Evolutionary conservation across 2,329 filamentous ascomycete genomes (phyloP).

Genomic region (Fusarium oxysporum): DNA sequence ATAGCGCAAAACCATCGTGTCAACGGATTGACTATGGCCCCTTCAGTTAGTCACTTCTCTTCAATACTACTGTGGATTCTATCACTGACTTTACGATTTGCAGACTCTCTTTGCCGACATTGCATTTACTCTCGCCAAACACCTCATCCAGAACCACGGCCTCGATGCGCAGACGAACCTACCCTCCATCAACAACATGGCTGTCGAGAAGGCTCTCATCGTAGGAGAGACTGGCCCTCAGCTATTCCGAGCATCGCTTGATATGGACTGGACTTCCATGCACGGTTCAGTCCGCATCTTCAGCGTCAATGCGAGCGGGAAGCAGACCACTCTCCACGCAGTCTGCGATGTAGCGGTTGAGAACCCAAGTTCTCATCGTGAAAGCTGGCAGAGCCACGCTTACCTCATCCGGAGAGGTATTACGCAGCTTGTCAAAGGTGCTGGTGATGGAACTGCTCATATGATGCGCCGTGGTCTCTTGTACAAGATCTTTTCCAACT

Average conservation of each 20-base stretch:
- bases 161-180: neutral
- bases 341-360: neutral
- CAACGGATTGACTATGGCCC: neutral
- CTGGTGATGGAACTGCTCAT: neutral
- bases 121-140: neutral
- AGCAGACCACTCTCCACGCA: neutral
- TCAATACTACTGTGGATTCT: accelerated
- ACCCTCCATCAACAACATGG: neutral
- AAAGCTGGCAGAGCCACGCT: neutral
- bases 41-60: neutral
- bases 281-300: neutral
- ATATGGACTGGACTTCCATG: neutral
- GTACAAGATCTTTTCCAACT: slow-evolving; percentile 73
- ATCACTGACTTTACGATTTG: accelerated
- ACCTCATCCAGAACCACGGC: neutral
- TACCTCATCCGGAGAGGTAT: neutral
- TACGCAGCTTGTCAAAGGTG: neutral
- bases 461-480: slow-evolving; percentile 40
- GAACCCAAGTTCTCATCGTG: neutral
- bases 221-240: neutral
- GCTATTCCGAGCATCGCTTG: neutral
- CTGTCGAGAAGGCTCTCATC: neutral
- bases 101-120: neutral
- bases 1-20: neutral
- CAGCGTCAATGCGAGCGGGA: neutral